These are phyloP conservation scores for Leptomonas pyrrhocoris DNA, from an alignment of 208 protist genomes.

Conservation along the genomic window DNA sequence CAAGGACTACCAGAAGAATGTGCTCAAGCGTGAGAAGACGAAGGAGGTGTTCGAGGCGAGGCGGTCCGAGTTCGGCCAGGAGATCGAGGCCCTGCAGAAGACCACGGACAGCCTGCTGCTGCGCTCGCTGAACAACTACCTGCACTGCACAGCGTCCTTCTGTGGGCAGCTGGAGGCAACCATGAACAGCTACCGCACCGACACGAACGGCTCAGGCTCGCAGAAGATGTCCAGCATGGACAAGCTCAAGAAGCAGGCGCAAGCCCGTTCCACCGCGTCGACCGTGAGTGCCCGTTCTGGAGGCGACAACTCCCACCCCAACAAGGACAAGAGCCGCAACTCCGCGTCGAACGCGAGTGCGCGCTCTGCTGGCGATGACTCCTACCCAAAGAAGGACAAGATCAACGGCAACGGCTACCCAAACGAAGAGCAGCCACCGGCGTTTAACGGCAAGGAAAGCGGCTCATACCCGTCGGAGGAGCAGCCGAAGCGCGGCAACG, in stretches of 20 bases:
- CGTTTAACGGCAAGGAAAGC: neutral
- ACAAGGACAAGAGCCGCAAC: constrained; percentile 13
- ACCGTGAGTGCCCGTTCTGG: neutral
- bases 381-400: constrained; percentile 3
- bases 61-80: constrained; percentile 35
- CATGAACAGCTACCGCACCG: constrained; percentile 55
- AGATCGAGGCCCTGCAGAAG: constrained; percentile 37
- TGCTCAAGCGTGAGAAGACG: constrained; percentile 47
- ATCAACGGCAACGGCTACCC: constrained; percentile 5
- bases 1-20: constrained; percentile 52
- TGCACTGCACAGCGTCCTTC: constrained; percentile 47
- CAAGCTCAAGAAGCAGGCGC: constrained; percentile 36
- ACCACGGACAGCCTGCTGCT: constrained; percentile 29
- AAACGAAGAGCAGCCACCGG: neutral
- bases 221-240: constrained; percentile 30
- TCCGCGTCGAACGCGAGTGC: neutral
- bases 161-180: constrained; percentile 53
- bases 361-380: neutral
- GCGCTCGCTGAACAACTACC: constrained; percentile 58
- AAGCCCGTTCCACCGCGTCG: neutral
- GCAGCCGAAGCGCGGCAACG: neutral
- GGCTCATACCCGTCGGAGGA: neutral
- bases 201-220: constrained; percentile 18
- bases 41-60: constrained; percentile 41
- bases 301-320: constrained; percentile 22